Evolutionary conservation across 2,329 filamentous ascomycete species (phyloP).

Genomic region (Diaporthe citrichinensis): DNA sequence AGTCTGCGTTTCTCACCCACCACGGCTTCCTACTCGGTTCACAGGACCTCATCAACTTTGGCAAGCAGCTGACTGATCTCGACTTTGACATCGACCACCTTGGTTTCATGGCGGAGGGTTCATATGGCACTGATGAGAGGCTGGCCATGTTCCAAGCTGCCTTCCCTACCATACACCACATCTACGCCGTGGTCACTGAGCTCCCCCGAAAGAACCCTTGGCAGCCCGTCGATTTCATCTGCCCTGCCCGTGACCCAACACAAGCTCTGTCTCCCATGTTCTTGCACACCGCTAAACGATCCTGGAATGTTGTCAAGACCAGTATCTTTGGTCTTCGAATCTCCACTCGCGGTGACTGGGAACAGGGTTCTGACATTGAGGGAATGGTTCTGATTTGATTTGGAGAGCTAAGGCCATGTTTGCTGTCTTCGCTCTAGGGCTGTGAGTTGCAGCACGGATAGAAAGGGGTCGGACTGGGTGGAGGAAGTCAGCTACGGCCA

Average conservation of each 20-base stretch:
- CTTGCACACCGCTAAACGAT: not conserved
- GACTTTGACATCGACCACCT: conserved; percentile 5
- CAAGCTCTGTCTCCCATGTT: not conserved
- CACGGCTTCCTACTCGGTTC: accelerated
- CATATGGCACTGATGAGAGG: accelerated
- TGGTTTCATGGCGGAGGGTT: not conserved
- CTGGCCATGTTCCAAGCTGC: not conserved
- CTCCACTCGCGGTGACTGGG: not conserved
- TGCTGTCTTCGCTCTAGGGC: too few relatives aligned
- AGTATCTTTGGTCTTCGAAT: accelerated
- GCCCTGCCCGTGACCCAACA: not conserved
- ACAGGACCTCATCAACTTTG: not conserved
- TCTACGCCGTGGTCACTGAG: not conserved
- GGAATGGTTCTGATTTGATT: not conserved
- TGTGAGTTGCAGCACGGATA: too few relatives aligned
- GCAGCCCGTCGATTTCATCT: not conserved
- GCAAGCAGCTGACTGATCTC: not conserved
- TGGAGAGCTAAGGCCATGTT: not conserved
- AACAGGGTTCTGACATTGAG: not conserved
- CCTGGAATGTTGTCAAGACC: not conserved
- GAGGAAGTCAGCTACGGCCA: not conserved
- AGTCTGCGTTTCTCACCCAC: not conserved
- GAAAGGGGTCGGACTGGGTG: not conserved
- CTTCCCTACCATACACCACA: not conserved
- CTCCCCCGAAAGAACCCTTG: not conserved